Conservation (phyloP, 2,329 filamentous ascomycete genomes). For the Pyrenophora teres region DNA sequence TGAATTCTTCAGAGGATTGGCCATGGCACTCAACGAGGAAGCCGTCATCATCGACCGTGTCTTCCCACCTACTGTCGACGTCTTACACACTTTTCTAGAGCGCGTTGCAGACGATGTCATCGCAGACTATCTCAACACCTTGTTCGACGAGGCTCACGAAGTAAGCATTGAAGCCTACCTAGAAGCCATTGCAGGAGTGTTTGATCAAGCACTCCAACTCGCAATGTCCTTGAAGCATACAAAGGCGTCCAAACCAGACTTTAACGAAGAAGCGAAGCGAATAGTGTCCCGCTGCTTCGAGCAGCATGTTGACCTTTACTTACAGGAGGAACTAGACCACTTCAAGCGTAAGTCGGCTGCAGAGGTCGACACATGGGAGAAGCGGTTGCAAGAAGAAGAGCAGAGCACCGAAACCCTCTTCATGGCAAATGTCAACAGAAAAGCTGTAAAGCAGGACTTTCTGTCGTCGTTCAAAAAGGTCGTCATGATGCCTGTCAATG, state of each 20-base stretch:
- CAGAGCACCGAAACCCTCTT: conserved; percentile 89
- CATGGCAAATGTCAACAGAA: conserved; percentile 92
- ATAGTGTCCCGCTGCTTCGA: conserved; percentile 79
- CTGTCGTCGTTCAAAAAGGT: conserved; percentile 97
- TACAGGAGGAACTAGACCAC: conserved; percentile 86
- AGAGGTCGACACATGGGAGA: conserved; percentile 86
- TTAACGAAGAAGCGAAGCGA: conserved; percentile 67
- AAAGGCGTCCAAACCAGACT: conserved; percentile 63
- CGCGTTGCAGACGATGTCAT: conserved; percentile 82
- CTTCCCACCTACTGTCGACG: conserved; percentile 71
- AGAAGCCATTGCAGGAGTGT: conserved; percentile 83
- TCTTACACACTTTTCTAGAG: conserved; percentile 79
- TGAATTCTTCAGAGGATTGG: conserved; percentile 76
- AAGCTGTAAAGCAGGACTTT: conserved; percentile 96
- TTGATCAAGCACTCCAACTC: conserved; percentile 82
- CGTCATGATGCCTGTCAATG: conserved; percentile 97
- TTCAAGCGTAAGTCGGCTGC: conserved; percentile 78
- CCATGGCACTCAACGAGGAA: conserved; percentile 81
- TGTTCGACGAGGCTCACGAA: conserved; percentile 87
- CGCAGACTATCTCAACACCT: conserved; percentile 79
- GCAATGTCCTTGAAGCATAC: conserved; percentile 72
- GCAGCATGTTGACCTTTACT: conserved; percentile 89
- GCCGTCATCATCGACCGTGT: conserved; percentile 77
- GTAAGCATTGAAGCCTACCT: conserved; percentile 77
- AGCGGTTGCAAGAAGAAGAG: conserved; percentile 87